These are phyloP conservation scores for Argentina anserina DNA, from an alignment of 306 rosid genomes.

Conservation along the genomic window DNA sequence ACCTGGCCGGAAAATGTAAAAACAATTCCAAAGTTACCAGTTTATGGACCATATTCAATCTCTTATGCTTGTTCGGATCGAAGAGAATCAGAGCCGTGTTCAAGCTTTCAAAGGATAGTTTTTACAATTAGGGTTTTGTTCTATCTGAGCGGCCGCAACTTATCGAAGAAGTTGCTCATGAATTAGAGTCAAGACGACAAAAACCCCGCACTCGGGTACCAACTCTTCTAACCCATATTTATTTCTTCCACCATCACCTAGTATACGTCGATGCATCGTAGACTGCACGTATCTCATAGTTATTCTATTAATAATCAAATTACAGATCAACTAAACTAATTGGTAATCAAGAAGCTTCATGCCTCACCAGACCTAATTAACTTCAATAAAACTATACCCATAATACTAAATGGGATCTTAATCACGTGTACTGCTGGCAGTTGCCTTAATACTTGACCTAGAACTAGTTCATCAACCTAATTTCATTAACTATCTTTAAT, in stretches of 20 bases:
- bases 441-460: constrained; percentile 15
- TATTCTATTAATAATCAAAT: not conserved
- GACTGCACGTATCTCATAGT: not conserved
- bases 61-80: not conserved
- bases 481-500: not conserved
- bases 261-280: not conserved
- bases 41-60: not conserved
- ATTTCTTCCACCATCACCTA: not conserved
- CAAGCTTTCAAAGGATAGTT: not conserved
- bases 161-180: not conserved
- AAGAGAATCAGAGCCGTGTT: not conserved
- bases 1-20: no score
- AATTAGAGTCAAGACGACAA: not conserved
- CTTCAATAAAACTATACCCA: not conserved
- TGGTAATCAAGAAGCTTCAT: not conserved
- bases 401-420: constrained; percentile 16
- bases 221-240: not conserved
- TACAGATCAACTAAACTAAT: not conserved
- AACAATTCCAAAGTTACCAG: no score
- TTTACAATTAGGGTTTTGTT: not conserved
- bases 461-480: constrained; percentile 4
- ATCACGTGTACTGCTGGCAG: constrained; percentile 34
- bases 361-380: not conserved
- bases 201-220: not conserved
- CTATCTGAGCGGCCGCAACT: not conserved